Base-by-base conservation (phyloP, 2,329 filamentous ascomycete species). In the Didymella exigua region DNA sequence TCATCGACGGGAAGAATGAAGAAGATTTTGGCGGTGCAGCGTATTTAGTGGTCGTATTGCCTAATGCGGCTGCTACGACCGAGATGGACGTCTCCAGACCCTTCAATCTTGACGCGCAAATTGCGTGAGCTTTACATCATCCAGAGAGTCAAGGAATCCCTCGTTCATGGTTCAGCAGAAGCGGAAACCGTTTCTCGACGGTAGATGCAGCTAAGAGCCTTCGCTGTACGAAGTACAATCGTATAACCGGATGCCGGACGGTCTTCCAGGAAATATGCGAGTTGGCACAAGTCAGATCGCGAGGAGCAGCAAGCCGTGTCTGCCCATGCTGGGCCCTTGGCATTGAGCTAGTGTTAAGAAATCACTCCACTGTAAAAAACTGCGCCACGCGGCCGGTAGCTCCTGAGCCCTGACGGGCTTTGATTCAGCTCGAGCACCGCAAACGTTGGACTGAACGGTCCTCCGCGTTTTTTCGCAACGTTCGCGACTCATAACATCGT, bases 1-100 rank as follows among this genome's bases (percentile, higher is more conserved):
- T n/a, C 30, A 53, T 47, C 21, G 30, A 45, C 31, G 40, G 27
- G 23, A 24, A 30, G 30, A 19, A 45, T 21, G 43, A 53, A 49
- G 45, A 48, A 57, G 45, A 52, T 42, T 54, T 51, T 57, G 50
- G 53, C 47, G 44, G 14, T 31, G 18, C 37, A 21, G 16, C 27
- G 18, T 16, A 13, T 7, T 41, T 41, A 55, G 37, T 45, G 34
- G 34, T 18, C 7, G 13, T 4, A 41, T 31, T 49, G 18, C 46
- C 46, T 11, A 44, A 50, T 34, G 46, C 41, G 31, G 52, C 27
- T 21, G 8, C 23, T 9, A 29, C 38, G 19, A 40, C 52, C 52
- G 46, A 37, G 23, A 46, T 37, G 27, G 38, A 36, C 18, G 21
- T 54, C 38, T 49, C 34, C 41, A 55, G 46, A 42, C 41, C 52